Conservation (phyloP, 1,284 basidiomycete genomes). For the Apiotrichum domesticum region DNA sequence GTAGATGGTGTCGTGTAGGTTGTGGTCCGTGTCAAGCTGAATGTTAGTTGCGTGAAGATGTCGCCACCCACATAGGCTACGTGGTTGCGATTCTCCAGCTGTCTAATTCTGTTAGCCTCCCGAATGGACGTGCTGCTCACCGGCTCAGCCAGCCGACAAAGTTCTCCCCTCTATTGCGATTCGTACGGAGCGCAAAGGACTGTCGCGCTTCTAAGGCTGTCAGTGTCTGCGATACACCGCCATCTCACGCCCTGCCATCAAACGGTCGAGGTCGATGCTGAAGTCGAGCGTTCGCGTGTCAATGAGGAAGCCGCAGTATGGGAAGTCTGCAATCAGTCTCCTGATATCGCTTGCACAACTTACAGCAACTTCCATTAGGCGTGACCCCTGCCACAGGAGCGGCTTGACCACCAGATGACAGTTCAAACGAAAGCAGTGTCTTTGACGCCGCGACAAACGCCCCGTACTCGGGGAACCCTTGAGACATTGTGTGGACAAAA, state of each 20-base stretch:
- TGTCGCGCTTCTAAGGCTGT: slow-evolving; percentile 34
- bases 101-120: slow-evolving; percentile 16
- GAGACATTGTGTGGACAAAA: slow-evolving; percentile 74
- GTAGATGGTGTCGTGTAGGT: slow-evolving; percentile 59
- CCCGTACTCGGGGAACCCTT: slow-evolving; percentile 85
- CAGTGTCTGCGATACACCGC: neutral
- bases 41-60: neutral
- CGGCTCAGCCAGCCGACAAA: slow-evolving; percentile 44
- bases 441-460: slow-evolving; percentile 84
- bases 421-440: slow-evolving; percentile 57
- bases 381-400: slow-evolving; percentile 16
- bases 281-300: slow-evolving; percentile 68
- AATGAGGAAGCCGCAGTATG: slow-evolving; percentile 83
- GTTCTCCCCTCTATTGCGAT: slow-evolving; percentile 25
- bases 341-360: neutral
- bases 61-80: slow-evolving; percentile 35
- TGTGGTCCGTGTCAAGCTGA: slow-evolving; percentile 64
- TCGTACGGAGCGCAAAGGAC: slow-evolving; percentile 39
- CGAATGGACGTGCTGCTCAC: slow-evolving; percentile 3
- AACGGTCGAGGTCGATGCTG: slow-evolving; percentile 63
- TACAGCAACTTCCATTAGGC: slow-evolving; percentile 13
- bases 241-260: slow-evolving; percentile 53
- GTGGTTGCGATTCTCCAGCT: slow-evolving; percentile 46
- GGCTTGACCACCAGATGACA: slow-evolving; percentile 20
- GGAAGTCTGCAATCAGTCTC: slow-evolving; percentile 58